These are phyloP conservation scores for Neopestalotiopsis sp. DNA, from an alignment of 2,329 filamentous ascomycete genomes.

Conservation along the genomic window DNA sequence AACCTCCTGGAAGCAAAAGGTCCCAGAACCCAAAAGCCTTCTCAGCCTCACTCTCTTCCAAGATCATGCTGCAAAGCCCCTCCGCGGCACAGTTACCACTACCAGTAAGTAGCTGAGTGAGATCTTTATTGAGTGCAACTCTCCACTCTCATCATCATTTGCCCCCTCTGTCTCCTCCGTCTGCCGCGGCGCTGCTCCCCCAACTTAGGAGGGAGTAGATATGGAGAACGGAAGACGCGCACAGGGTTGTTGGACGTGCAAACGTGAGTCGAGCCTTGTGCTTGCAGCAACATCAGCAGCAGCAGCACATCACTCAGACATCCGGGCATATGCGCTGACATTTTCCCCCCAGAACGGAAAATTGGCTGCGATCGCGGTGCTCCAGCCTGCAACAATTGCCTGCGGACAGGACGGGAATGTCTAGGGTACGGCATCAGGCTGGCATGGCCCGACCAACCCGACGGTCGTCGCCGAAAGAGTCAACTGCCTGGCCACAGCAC, in stretches of 20 bases:
- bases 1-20: background rate
- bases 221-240: conserved; percentile 38
- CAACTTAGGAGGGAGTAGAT: background rate
- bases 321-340: background rate
- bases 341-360: conserved; percentile 44
- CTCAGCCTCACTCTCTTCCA: background rate
- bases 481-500: conserved; percentile 37
- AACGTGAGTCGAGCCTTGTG: conserved; percentile 37
- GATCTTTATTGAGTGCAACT: background rate
- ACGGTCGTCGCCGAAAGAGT: conserved; percentile 43
- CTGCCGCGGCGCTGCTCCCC: background rate
- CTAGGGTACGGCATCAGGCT: conserved; percentile 51
- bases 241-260: conserved; percentile 49
- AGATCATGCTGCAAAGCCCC: background rate
- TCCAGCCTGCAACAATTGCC: conserved; percentile 50
- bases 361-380: conserved; percentile 50
- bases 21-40: background rate
- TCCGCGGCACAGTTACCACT: background rate
- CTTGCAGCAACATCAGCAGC: conserved; percentile 8
- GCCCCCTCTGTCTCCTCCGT: background rate
- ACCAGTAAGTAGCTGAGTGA: background rate
- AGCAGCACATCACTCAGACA: background rate
- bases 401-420: conserved; percentile 45
- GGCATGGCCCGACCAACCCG: conserved; percentile 52
- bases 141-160: background rate